These are phyloP conservation scores for Lichtheimia hyalospora DNA, from an alignment of 371 early-diverging fungal species.

Conservation along the genomic window DNA sequence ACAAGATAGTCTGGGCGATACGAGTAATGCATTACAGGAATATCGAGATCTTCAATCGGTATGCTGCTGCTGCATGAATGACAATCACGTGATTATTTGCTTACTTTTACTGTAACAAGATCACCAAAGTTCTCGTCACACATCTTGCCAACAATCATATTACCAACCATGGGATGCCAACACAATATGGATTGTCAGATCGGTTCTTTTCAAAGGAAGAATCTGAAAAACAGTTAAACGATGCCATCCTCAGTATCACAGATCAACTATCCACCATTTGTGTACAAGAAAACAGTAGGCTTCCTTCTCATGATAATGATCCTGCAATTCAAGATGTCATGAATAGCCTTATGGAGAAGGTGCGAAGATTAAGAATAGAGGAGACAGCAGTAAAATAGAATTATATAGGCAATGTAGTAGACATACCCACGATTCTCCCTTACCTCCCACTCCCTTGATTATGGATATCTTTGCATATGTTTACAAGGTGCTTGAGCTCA, in stretches of 20 bases:
- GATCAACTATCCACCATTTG: constrained; percentile 20
- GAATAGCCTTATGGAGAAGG: constrained; percentile 39
- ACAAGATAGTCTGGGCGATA: not conserved
- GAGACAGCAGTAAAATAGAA: constrained; percentile 17
- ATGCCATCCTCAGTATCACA: constrained; percentile 26
- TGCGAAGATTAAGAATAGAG: constrained; percentile 33
- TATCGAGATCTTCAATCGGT: constrained; percentile 40
- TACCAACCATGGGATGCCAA: constrained; percentile 26
- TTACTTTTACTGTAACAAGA: constrained; percentile 15
- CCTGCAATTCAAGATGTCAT: constrained; percentile 26
- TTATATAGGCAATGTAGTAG: not conserved
- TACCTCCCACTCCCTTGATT: too few species aligned
- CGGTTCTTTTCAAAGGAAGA: constrained; percentile 28
- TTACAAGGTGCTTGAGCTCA: too few species aligned
- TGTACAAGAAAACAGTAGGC: constrained; percentile 7
- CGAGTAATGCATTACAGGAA: constrained; percentile 25
- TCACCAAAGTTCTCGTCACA: constrained; percentile 42
- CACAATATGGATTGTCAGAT: constrained; percentile 35
- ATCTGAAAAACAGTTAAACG: constrained; percentile 19
- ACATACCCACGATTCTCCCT: not conserved
- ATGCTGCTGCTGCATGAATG: constrained; percentile 8
- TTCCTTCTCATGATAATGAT: not conserved
- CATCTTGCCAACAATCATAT: constrained; percentile 45
- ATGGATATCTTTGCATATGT: too few species aligned
- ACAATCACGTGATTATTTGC: not conserved